phyloP scores from a whole-genome alignment of 352 stramenopile species.

The Salisapilia sapeloensis region DNA sequence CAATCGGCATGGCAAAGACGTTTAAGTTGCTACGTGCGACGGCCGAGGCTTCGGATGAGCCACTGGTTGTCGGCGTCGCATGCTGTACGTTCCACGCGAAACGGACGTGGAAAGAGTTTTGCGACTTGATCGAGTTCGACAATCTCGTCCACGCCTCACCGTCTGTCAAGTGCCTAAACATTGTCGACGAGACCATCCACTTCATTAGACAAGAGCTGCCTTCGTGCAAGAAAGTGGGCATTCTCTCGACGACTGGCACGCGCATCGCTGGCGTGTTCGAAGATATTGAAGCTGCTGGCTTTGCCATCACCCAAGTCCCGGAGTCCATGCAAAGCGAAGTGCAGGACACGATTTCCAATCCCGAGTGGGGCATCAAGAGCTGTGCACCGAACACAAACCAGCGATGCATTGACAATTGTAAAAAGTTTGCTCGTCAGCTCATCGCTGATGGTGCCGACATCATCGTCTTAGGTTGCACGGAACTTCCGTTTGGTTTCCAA shows the following conservation, averaged over 20 bases:
- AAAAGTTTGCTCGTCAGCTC: conserved; percentile 30
- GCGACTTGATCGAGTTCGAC: conserved; percentile 10
- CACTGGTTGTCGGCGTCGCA: conserved; percentile 37
- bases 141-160: conserved; percentile 16
- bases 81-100: conserved; percentile 67
- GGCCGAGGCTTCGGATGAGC: conserved; percentile 10
- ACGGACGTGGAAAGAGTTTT: conserved; percentile 57
- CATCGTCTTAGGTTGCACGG: conserved; percentile 59
- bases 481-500: conserved; percentile 59
- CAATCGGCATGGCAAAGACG: conserved; percentile 49
- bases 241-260: conserved; percentile 55
- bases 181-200: conserved; percentile 49
- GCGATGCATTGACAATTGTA: conserved; percentile 35
- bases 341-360: conserved; percentile 61
- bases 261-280: conserved; percentile 45
- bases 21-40: conserved; percentile 52
- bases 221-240: conserved; percentile 23
- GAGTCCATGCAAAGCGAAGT: conserved; percentile 30
- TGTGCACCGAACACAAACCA: conserved; percentile 33
- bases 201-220: conserved; percentile 30
- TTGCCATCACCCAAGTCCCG: conserved; percentile 30
- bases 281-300: conserved; percentile 42
- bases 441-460: conserved; percentile 26
- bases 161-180: conserved; percentile 24
- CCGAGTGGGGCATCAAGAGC: conserved; percentile 57